Conservation (phyloP, 31 red algal species). For the Asparagopsis taxiformis region DNA sequence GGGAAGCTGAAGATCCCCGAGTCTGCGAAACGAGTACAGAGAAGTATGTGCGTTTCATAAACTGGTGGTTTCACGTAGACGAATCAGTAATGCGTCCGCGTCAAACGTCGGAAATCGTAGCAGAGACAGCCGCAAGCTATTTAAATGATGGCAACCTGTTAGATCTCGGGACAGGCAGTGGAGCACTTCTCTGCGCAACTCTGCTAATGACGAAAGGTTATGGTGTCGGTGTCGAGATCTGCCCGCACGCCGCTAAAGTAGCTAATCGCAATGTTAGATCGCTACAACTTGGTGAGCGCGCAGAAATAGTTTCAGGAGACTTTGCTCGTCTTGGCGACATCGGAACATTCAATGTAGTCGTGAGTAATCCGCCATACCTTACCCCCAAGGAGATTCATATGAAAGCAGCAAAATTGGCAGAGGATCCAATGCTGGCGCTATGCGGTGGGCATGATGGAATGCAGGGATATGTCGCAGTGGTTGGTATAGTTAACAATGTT, state of each 20-base stretch:
- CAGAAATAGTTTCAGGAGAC: not conserved
- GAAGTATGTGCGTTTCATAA: too few species aligned
- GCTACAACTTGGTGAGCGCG: not conserved
- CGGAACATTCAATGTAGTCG: conserved; percentile 2
- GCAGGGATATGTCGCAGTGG: not conserved
- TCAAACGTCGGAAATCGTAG: not conserved
- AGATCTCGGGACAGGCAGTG: conserved; percentile 14
- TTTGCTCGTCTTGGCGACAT: not conserved
- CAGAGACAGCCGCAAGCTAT: not conserved
- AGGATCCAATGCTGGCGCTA: not conserved
- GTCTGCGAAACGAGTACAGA: too few species aligned
- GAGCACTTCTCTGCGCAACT: not conserved
- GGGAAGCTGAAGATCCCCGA: too few species aligned
- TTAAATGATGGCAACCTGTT: not conserved
- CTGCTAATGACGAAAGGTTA: not conserved
- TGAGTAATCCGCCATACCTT: conserved; percentile 26
- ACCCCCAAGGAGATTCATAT: not conserved
- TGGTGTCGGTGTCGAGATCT: conserved; percentile 12
- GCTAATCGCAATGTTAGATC: not conserved
- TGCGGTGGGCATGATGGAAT: conserved; percentile 6
- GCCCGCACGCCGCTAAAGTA: not conserved
- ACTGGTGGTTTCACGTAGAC: too few species aligned
- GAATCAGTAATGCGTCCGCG: not conserved
- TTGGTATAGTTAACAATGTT: not conserved
- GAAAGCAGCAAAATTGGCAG: not conserved